These are phyloP conservation scores for Hirsutella thompsonii DNA, from an alignment of 2,329 filamentous ascomycete genomes.

Conservation along the genomic window DNA sequence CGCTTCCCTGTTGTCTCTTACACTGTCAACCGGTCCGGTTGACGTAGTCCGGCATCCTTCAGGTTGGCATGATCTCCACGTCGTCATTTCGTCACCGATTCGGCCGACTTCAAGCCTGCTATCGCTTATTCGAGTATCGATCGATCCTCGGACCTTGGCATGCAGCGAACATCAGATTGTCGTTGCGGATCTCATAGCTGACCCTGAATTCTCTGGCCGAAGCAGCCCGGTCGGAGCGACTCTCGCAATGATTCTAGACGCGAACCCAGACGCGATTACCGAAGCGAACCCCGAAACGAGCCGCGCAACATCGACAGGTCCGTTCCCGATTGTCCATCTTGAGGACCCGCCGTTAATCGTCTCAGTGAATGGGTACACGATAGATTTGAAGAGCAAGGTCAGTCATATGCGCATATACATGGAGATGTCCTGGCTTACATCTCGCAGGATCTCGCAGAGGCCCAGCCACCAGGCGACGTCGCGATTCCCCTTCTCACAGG, in stretches of 20 bases:
- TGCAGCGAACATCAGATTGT: constrained; percentile 14
- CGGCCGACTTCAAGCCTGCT: constrained; percentile 16
- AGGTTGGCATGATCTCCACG: constrained; percentile 23
- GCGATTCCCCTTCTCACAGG: constrained; percentile 27
- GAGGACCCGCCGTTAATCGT: neutral
- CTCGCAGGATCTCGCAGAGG: constrained; percentile 24
- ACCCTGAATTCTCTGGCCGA: constrained; percentile 20
- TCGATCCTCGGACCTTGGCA: constrained; percentile 16
- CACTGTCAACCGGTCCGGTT: neutral
- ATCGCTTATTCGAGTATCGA: constrained; percentile 13
- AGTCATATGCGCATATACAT: constrained; percentile 4
- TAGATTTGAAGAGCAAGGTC: constrained; percentile 67
- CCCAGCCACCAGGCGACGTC: constrained; percentile 28
- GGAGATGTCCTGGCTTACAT: neutral
- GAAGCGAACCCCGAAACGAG: constrained; percentile 37
- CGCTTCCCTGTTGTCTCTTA: neutral
- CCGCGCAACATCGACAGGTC: constrained; percentile 60
- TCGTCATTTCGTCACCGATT: constrained; percentile 7
- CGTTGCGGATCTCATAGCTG: constrained; percentile 21
- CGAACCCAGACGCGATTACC: neutral
- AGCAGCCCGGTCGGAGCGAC: constrained; percentile 46
- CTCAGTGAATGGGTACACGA: constrained; percentile 87
- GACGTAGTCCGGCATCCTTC: constrained; percentile 1
- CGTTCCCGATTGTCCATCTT: constrained; percentile 13
- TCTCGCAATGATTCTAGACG: constrained; percentile 32